Percentiles rank a stretch among this genome's conserved stretches.
Evolutionary conservation across 2,329 filamentous ascomycete genomes (phyloP).

Genomic region (Magnaporthiopsis incrustans): DNA sequence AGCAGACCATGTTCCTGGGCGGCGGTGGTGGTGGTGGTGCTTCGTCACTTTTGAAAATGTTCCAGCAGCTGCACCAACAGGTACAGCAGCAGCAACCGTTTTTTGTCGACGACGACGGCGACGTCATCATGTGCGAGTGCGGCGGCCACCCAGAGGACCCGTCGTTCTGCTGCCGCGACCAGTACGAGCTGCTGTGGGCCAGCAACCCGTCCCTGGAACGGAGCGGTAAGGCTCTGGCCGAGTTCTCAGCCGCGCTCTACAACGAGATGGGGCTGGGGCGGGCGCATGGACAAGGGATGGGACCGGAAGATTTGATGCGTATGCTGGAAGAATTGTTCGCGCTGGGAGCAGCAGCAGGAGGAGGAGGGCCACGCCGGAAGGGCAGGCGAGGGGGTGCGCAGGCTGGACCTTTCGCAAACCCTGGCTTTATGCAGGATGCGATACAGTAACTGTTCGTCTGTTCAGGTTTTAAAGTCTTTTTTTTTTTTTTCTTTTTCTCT

Average conservation of each 20-base stretch:
- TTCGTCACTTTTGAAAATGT: too few relatives aligned
- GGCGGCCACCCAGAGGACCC: constrained; percentile 2
- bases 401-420: too few relatives aligned
- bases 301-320: too few relatives aligned
- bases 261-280: background rate
- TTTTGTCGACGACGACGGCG: constrained; percentile 6
- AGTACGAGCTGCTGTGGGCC: background rate
- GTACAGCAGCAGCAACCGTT: background rate
- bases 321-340: too few relatives aligned
- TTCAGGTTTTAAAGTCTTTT: background rate
- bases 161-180: background rate
- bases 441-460: too few relatives aligned
- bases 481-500: background rate
- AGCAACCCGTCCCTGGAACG: background rate
- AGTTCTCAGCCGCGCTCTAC: background rate
- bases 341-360: too few relatives aligned
- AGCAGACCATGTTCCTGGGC: too few relatives aligned
- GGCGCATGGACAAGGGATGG: too few relatives aligned
- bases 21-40: too few relatives aligned
- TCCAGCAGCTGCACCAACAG: background rate
- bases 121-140: constrained; percentile 15
- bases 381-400: too few relatives aligned
- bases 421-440: too few relatives aligned
- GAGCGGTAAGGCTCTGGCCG: background rate
- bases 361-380: too few relatives aligned